Evolutionary conservation across 176 grass and related monocot species (phyloP).

Genomic region (Oryza australiensis): DNA sequence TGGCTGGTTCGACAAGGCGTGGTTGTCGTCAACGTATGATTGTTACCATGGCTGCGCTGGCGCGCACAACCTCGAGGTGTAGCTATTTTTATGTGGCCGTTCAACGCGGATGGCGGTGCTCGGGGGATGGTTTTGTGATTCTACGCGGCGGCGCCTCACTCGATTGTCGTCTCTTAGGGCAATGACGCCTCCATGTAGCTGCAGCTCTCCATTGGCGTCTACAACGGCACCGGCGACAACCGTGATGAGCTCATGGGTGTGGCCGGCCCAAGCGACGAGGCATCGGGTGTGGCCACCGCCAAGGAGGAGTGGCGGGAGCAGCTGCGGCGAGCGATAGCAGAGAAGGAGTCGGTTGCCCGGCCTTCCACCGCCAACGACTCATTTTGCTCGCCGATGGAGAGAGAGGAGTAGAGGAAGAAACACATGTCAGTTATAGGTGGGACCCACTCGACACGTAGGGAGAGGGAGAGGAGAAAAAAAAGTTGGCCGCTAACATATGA

Average conservation of each 20-base stretch:
- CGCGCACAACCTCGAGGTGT: conserved; percentile 61
- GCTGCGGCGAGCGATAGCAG: conserved; percentile 43
- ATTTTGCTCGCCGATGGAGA: no score
- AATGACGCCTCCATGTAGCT: conserved; percentile 37
- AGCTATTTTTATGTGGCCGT: conserved; percentile 77
- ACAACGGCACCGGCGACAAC: not conserved
- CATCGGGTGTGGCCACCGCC: not conserved
- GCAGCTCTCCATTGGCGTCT: conserved; percentile 59
- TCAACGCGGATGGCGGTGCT: not conserved
- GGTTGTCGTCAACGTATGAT: conserved; percentile 24
- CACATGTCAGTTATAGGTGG: no score
- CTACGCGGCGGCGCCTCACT: not conserved
- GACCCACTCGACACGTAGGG: no score
- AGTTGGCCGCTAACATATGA: no score
- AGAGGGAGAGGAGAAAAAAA: no score
- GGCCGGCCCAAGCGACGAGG: not conserved
- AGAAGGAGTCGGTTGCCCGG: conserved; percentile 68
- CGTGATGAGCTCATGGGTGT: not conserved
- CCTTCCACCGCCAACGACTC: no score
- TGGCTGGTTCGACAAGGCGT: conserved; percentile 28
- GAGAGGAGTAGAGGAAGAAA: no score
- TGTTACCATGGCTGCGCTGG: not conserved
- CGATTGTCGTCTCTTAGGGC: not conserved
- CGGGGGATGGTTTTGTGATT: not conserved
- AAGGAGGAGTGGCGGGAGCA: conserved; percentile 38